A percentile compares a stretch with the other conserved stretches of the same genome.
phyloP scores from a whole-genome alignment of 2,329 filamentous ascomycete genomes.

The Aspergillus viridinutans region DNA sequence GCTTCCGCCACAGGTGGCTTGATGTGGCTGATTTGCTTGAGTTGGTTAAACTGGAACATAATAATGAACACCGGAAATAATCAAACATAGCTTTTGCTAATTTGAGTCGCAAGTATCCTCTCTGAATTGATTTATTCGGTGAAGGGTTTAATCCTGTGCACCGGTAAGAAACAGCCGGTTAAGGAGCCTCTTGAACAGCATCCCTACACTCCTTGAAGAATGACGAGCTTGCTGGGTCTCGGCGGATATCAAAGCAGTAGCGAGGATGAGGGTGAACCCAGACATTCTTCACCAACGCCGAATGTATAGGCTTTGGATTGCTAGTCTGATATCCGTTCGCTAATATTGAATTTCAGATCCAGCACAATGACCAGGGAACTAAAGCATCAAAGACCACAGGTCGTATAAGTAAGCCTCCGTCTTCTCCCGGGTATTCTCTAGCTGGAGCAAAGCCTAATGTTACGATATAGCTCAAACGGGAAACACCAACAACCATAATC shows the following conservation, averaged over 20 bases:
- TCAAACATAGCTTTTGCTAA: neutral
- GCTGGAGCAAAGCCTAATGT: neutral
- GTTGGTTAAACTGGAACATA: neutral
- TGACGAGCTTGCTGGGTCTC: conserved; percentile 36
- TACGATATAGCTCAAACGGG: conserved; percentile 2
- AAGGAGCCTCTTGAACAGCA: neutral
- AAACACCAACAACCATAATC: neutral
- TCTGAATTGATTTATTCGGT: neutral
- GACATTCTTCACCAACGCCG: conserved; percentile 7
- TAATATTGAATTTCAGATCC: conserved; percentile 10
- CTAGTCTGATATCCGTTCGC: neutral
- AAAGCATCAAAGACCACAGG: conserved; percentile 1
- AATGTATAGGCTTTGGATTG: conserved; percentile 19
- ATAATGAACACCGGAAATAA: neutral
- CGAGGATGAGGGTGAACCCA: conserved; percentile 36
- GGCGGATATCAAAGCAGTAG: conserved; percentile 44
- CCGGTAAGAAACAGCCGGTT: neutral
- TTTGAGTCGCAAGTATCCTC: neutral
- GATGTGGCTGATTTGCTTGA: neutral
- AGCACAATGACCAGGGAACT: conserved; percentile 2
- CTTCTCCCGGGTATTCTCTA: neutral
- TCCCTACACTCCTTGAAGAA: neutral
- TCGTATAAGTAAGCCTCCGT: conserved; percentile 5
- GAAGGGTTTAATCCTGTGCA: conserved; percentile 1
- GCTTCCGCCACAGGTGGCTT: conserved; percentile 5